These are phyloP conservation scores for Adansonia madagascariensis DNA, from an alignment of 441 rosid genomes.

Conservation along the genomic window DNA sequence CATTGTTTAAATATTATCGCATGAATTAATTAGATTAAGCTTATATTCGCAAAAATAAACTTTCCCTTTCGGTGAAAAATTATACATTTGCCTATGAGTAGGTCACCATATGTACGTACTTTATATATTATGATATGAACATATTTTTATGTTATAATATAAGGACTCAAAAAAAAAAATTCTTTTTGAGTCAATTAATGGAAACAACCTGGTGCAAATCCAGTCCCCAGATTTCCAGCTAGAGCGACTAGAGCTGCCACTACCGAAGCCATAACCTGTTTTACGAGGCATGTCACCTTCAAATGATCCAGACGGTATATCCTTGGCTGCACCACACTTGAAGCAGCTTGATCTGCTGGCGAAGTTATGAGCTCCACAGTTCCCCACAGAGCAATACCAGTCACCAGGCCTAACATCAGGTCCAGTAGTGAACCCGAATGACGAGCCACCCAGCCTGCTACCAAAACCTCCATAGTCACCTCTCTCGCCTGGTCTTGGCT, in stretches of 20 bases:
- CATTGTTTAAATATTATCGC: no score
- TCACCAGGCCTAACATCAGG: slow-evolving; percentile 93
- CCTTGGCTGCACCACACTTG: slow-evolving; percentile 79
- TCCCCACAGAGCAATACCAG: slow-evolving; percentile 76
- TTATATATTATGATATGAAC: no score
- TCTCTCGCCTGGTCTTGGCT: slow-evolving; percentile 47
- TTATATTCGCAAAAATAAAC: not conserved
- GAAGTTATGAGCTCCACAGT: slow-evolving; percentile 88
- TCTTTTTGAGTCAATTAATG: not conserved
- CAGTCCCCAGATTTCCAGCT: slow-evolving; percentile 95
- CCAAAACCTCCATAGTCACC: slow-evolving; percentile 46
- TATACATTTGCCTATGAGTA: not conserved
- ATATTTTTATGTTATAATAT: not conserved
- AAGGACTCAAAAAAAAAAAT: not conserved
- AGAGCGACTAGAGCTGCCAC: slow-evolving; percentile 52
- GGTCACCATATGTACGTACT: not conserved
- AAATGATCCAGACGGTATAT: slow-evolving; percentile 50
- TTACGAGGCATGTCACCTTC: slow-evolving; percentile 46
- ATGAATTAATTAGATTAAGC: no score
- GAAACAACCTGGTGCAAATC: slow-evolving; percentile 77
- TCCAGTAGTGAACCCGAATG: slow-evolving; percentile 59
- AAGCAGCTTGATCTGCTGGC: slow-evolving; percentile 88
- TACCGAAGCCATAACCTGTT: slow-evolving; percentile 42
- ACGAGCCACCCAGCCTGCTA: slow-evolving; percentile 35
- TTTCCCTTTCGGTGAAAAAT: not conserved